A percentile compares a stretch with the other conserved stretches of the same genome.
These are phyloP conservation scores for Zasmidium cellare DNA, from an alignment of 2,329 filamentous ascomycete genomes.

Conservation along the genomic window DNA sequence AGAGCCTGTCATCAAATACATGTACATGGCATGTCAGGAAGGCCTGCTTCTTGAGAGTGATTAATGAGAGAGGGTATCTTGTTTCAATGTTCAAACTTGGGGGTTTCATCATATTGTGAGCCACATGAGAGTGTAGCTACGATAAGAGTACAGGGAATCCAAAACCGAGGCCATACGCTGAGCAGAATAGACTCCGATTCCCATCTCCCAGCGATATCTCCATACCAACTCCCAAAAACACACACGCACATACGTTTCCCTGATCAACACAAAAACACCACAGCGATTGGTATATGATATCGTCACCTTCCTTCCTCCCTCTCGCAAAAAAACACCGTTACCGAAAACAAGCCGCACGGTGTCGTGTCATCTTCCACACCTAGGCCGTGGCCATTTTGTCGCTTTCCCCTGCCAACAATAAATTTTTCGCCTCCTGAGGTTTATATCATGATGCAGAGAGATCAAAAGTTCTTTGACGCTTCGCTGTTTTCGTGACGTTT, in stretches of 20 bases:
- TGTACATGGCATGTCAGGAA: too few relatives aligned
- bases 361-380: neutral
- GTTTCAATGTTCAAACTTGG: neutral
- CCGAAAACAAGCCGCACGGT: neutral
- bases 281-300: constrained; percentile 9
- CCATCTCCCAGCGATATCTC: neutral
- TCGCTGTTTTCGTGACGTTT: constrained; percentile 14
- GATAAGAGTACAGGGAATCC: constrained; percentile 8
- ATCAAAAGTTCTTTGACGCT: constrained; percentile 8
- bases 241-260: too few relatives aligned
- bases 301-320: constrained; percentile 1
- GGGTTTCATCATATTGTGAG: neutral
- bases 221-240: constrained; percentile 7
- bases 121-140: neutral
- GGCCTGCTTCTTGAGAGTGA: too few relatives aligned
- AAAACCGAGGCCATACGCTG: constrained; percentile 1
- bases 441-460: constrained; percentile 14
- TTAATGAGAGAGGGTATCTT: too few relatives aligned
- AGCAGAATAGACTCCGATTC: constrained; percentile 6
- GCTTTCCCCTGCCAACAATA: neutral
- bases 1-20: too few relatives aligned
- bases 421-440: constrained; percentile 7
- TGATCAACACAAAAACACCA: neutral
- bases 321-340: constrained; percentile 2
- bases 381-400: neutral